Conservation (phyloP, 1,284 basidiomycete species). For the Trichosporon ovoides region DNA sequence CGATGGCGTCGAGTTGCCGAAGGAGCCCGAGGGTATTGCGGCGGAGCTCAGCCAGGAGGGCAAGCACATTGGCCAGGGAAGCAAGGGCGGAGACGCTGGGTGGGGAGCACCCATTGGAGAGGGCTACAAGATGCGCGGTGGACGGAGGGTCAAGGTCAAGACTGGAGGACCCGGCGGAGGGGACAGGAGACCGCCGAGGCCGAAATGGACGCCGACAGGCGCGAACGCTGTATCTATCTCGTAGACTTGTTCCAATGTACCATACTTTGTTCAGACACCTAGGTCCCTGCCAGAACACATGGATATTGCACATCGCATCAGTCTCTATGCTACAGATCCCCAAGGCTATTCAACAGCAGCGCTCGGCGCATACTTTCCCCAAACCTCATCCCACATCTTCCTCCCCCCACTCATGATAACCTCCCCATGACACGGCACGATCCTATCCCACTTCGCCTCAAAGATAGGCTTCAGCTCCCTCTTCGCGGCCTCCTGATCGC, state of each 20-base stretch:
- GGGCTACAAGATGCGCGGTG: slow-evolving; percentile 32
- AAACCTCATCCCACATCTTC: slow-evolving; percentile 59
- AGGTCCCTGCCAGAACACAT: too few relatives aligned
- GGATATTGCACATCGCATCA: too few relatives aligned
- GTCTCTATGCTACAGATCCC: background rate
- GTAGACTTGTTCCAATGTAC: too few relatives aligned
- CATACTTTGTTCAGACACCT: too few relatives aligned
- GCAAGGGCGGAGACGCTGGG: background rate
- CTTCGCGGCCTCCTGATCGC: slow-evolving; percentile 56
- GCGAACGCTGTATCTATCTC: slow-evolving; percentile 44
- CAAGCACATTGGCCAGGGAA: background rate
- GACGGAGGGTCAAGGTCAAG: slow-evolving; percentile 30
- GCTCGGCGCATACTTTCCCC: background rate
- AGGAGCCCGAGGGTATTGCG: slow-evolving; percentile 1
- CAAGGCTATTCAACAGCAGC: background rate
- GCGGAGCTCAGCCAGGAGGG: background rate
- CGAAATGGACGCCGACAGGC: slow-evolving; percentile 45
- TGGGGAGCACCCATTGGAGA: slow-evolving; percentile 10
- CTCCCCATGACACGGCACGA: slow-evolving; percentile 88
- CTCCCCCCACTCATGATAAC: slow-evolving; percentile 73
- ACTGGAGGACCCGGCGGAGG: slow-evolving; percentile 10
- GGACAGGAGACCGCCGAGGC: slow-evolving; percentile 17
- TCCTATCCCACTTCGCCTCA: slow-evolving; percentile 64
- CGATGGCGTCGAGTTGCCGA: background rate
- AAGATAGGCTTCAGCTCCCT: slow-evolving; percentile 37